Percentiles rank a stretch among this genome's conserved stretches.
Conservation (phyloP, 1,284 basidiomycete genomes). For the Ganoderma meredithae region DNA sequence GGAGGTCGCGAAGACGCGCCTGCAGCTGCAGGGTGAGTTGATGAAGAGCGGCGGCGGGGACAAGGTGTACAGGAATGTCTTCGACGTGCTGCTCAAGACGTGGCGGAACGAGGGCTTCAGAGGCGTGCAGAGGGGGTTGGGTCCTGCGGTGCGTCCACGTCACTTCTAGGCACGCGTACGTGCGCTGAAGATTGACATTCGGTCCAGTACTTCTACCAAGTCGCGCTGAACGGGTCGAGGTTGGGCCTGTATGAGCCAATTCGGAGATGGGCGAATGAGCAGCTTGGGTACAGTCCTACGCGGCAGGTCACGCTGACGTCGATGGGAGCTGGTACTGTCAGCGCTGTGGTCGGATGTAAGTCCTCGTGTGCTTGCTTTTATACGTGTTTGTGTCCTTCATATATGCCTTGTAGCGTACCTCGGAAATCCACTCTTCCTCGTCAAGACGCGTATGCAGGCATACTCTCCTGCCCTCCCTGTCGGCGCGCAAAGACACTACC, state of each 20-base stretch:
- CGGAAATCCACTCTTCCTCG: constrained; percentile 94
- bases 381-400: too few relatives aligned
- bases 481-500: constrained; percentile 90
- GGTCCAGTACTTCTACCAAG: background rate
- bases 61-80: constrained; percentile 87
- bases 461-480: constrained; percentile 90
- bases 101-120: constrained; percentile 90
- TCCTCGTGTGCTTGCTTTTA: background rate
- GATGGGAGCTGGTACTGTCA: background rate
- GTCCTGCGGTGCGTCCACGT: constrained; percentile 77
- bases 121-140: constrained; percentile 90
- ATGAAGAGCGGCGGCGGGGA: constrained; percentile 49
- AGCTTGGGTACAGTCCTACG: background rate
- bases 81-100: constrained; percentile 92
- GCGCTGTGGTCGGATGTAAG: background rate
- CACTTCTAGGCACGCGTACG: background rate
- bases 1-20: background rate
- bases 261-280: background rate
- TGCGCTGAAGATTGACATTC: too few relatives aligned
- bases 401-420: constrained; percentile 49
- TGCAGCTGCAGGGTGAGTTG: background rate
- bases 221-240: background rate
- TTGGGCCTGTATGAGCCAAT: background rate
- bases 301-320: background rate
- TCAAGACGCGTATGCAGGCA: constrained; percentile 98